Evolutionary conservation across 2,329 filamentous ascomycete genomes (phyloP).

Genomic region (Apiospora rasikravindrae): DNA sequence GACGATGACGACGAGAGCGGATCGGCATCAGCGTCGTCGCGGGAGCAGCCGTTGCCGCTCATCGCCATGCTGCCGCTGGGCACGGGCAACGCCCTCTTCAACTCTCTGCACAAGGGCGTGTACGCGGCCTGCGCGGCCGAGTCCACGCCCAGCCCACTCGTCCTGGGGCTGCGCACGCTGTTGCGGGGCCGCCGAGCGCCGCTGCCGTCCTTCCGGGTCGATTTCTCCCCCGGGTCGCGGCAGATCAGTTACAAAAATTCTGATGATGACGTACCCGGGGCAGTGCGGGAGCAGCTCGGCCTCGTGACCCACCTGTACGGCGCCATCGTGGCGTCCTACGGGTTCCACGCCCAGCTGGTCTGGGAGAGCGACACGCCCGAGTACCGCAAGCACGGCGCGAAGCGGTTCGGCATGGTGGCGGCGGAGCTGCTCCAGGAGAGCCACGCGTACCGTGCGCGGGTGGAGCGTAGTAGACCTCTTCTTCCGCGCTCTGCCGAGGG

Average conservation of each 20-base stretch:
- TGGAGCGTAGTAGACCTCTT: constrained; percentile 34
- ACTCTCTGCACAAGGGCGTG: constrained; percentile 64
- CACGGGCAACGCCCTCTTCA: constrained; percentile 69
- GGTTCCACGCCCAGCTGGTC: constrained; percentile 85
- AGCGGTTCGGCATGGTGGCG: constrained; percentile 86
- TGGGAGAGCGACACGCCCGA: constrained; percentile 87
- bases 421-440: constrained; percentile 68
- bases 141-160: constrained; percentile 45
- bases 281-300: constrained; percentile 37
- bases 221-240: constrained; percentile 63
- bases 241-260: constrained; percentile 46
- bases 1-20: constrained; percentile 20
- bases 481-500: constrained; percentile 21
- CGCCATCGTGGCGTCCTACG: constrained; percentile 88
- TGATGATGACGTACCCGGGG: constrained; percentile 5
- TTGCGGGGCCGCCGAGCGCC: constrained; percentile 59
- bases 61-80: constrained; percentile 65
- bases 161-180: constrained; percentile 61
- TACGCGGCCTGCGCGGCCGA: constrained; percentile 43
- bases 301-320: constrained; percentile 61
- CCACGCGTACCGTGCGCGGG: constrained; percentile 55
- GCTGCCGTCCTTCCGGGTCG: constrained; percentile 67
- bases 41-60: constrained; percentile 41
- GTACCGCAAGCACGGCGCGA: constrained; percentile 77
- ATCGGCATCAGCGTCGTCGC: not conserved